These are phyloP conservation scores for Geum urbanum DNA, from an alignment of 306 rosid species.

Conservation along the genomic window DNA sequence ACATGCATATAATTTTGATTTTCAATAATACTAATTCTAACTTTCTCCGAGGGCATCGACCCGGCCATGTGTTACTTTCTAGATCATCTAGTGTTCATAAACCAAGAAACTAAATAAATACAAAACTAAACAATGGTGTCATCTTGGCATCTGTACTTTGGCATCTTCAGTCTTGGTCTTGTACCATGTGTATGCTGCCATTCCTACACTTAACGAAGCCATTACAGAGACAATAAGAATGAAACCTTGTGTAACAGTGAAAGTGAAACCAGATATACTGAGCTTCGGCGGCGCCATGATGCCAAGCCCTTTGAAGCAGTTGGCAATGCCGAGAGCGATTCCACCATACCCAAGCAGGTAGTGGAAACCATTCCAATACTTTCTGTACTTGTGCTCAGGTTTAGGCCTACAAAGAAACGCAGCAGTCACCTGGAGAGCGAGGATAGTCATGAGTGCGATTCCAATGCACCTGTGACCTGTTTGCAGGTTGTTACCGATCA, in stretches of 20 bases:
- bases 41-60: too few species aligned
- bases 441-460: background rate
- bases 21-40: too few species aligned
- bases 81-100: too few species aligned
- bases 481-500: conserved; percentile 17
- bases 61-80: too few species aligned
- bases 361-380: conserved; percentile 1
- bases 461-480: conserved; percentile 31
- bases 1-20: too few species aligned
- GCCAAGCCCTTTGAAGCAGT: conserved; percentile 6
- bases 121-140: too few species aligned
- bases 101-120: too few species aligned
- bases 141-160: too few species aligned
- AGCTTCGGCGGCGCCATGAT: conserved; percentile 8
- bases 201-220: background rate
- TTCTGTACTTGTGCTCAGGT: background rate
- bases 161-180: too few species aligned
- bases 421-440: background rate
- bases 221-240: background rate
- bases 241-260: background rate
- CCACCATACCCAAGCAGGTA: background rate
- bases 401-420: background rate
- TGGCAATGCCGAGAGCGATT: background rate
- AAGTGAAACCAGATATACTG: too few species aligned
- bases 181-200: background rate